These are phyloP conservation scores for Cymbopogon citratus DNA, from an alignment of 176 grass and related monocot genomes.

Conservation along the genomic window DNA sequence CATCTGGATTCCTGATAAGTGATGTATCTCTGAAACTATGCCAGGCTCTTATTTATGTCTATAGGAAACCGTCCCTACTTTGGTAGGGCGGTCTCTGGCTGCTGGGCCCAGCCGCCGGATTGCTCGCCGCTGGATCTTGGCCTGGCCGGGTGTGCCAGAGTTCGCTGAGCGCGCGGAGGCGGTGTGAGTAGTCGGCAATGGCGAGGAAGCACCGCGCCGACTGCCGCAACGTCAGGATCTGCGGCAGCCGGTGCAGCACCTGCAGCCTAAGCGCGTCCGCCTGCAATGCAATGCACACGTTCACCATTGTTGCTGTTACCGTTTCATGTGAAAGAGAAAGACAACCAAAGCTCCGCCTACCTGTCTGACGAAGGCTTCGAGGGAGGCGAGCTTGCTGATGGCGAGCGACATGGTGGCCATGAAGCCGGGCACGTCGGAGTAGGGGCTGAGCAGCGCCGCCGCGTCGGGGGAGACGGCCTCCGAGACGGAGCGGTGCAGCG, in stretches of 20 bases:
- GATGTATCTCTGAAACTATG: not conserved
- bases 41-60: not conserved
- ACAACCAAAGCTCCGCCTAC: not conserved
- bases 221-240: conserved; percentile 50
- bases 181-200: conserved; percentile 62
- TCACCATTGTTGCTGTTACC: not conserved
- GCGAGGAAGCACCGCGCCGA: conserved; percentile 48
- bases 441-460: conserved; percentile 21
- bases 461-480: conserved; percentile 38
- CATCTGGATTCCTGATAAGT: not conserved
- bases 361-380: conserved; percentile 50
- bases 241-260: conserved; percentile 45
- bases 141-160: conserved; percentile 40
- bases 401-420: conserved; percentile 58
- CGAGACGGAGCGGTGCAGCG: conserved; percentile 33
- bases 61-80: not conserved
- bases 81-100: not conserved
- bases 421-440: conserved; percentile 39
- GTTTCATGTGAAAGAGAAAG: not conserved
- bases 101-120: not conserved
- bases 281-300: not conserved
- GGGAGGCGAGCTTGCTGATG: conserved; percentile 51
- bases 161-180: conserved; percentile 61
- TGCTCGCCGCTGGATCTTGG: not conserved
- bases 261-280: conserved; percentile 56